A percentile compares a stretch with the other conserved stretches of the same genome.
phyloP scores from a whole-genome alignment of 257 asterid genomes.

The Oldenlandia corymbosa region DNA sequence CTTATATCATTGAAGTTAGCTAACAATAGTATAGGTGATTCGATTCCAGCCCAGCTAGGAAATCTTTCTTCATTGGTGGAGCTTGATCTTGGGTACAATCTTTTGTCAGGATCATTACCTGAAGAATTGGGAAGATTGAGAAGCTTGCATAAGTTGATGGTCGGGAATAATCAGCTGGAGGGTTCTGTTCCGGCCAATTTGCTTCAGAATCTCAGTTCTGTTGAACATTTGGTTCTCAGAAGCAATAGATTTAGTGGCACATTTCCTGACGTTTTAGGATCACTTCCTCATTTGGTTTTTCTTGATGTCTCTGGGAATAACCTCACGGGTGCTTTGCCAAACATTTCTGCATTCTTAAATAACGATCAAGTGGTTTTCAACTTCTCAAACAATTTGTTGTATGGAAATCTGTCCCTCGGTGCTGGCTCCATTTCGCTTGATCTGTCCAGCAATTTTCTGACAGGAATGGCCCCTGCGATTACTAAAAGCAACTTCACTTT shows the following conservation, averaged over 20 bases:
- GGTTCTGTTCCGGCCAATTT: conserved; percentile 31
- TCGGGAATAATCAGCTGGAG: conserved; percentile 42
- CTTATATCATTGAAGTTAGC: conserved; percentile 42
- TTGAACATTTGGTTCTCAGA: conserved; percentile 31
- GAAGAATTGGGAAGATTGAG: conserved; percentile 31
- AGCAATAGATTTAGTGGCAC: conserved; percentile 29
- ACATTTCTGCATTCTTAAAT: conserved; percentile 13
- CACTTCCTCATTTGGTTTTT: conserved; percentile 26
- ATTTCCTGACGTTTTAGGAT: conserved; percentile 35
- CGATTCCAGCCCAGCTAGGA: conserved; percentile 47
- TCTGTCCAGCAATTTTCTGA: conserved; percentile 49
- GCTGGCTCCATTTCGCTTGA: conserved; percentile 27
- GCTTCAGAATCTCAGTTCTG: conserved; percentile 20
- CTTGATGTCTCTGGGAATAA: conserved; percentile 56
- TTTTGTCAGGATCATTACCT: conserved; percentile 43
- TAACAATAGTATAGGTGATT: conserved; percentile 41
- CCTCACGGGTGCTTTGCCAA: conserved; percentile 46
- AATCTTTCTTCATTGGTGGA: conserved; percentile 36
- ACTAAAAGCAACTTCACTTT: conserved; percentile 5
- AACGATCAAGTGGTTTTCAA: conserved; percentile 34
- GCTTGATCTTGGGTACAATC: conserved; percentile 55
- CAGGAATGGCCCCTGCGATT: conserved; percentile 36
- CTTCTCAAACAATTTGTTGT: conserved; percentile 54
- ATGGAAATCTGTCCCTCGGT: conserved; percentile 37
- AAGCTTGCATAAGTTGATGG: conserved; percentile 30